Conservation (phyloP, 2,329 filamentous ascomycete genomes). For the Diaporthe sp. region DNA sequence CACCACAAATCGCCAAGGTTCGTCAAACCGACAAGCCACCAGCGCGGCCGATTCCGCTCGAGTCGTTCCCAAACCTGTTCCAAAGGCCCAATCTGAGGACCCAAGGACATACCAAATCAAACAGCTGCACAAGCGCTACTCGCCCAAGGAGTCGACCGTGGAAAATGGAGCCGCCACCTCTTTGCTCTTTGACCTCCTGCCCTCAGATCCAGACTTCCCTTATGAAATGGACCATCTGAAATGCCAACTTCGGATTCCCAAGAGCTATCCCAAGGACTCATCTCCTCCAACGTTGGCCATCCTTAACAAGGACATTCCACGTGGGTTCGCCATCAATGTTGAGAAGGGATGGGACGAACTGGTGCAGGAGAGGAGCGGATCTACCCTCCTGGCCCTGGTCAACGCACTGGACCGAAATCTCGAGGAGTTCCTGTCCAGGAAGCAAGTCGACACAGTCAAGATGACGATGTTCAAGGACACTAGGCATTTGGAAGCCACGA, state of each 20-base stretch:
- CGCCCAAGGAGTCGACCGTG: conserved; percentile 57
- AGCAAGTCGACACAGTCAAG: conserved; percentile 80
- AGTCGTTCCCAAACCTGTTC: conserved; percentile 74
- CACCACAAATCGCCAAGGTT: conserved; percentile 4
- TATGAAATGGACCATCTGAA: conserved; percentile 79
- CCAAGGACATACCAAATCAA: conserved; percentile 81
- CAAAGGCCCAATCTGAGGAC: conserved; percentile 73
- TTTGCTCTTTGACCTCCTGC: conserved; percentile 74
- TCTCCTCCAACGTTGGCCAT: conserved; percentile 33
- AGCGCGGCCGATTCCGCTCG: conserved; percentile 57
- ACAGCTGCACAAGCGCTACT: conserved; percentile 78
- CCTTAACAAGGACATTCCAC: conserved; percentile 60
- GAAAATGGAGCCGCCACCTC: conserved; percentile 62
- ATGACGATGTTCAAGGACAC: conserved; percentile 73
- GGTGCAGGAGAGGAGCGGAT: conserved; percentile 64
- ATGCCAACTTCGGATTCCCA: conserved; percentile 76
- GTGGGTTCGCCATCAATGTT: conserved; percentile 80
- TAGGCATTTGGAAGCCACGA: conserved; percentile 55
- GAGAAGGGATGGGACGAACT: conserved; percentile 80
- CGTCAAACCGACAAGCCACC: conserved; percentile 57
- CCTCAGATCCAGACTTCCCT: conserved; percentile 87
- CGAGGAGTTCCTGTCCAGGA: conserved; percentile 76
- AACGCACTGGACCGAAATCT: conserved; percentile 80
- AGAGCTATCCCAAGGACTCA: conserved; percentile 66
- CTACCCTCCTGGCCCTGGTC: conserved; percentile 74